These are phyloP conservation scores for Fusarium temperatum DNA, from an alignment of 2,329 filamentous ascomycete species.

Conservation along the genomic window DNA sequence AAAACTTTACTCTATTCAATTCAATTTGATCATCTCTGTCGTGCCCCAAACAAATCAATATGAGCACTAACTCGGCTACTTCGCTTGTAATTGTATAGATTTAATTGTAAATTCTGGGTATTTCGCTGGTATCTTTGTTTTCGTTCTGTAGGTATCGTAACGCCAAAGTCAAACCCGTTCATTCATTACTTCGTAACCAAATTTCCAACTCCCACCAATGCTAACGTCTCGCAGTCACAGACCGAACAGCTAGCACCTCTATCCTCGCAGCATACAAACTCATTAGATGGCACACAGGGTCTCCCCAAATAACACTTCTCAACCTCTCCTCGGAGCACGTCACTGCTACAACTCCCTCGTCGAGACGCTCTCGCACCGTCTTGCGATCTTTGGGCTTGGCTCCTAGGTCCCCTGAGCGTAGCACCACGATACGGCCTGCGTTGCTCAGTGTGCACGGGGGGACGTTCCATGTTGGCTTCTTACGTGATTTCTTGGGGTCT, in stretches of 20 bases:
- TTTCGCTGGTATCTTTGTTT: constrained; percentile 22
- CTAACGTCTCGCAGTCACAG: constrained; percentile 40
- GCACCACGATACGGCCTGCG: constrained; percentile 73
- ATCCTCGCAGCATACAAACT: constrained; percentile 76
- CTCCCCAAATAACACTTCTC: constrained; percentile 78
- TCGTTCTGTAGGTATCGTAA: constrained; percentile 21
- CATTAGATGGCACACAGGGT: constrained; percentile 85
- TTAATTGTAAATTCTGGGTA: not conserved
- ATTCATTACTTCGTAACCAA: constrained; percentile 15
- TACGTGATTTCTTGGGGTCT: constrained; percentile 16
- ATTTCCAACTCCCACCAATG: not conserved
- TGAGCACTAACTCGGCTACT: not conserved
- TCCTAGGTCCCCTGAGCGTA: constrained; percentile 61
- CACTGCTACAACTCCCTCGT: constrained; percentile 73
- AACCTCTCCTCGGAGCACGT: constrained; percentile 74
- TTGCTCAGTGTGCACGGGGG: constrained; percentile 74
- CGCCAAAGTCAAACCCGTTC: constrained; percentile 7
- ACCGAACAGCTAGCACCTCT: constrained; percentile 74
- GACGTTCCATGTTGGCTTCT: constrained; percentile 67
- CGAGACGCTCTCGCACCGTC: constrained; percentile 59
- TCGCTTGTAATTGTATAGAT: not conserved
- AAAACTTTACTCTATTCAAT: not conserved
- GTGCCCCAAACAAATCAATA: not conserved
- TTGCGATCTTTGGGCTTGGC: constrained; percentile 53
- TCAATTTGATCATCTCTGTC: not conserved